Evolutionary conservation across 2,329 filamentous ascomycete species (phyloP).

Genomic region (Pseudopyricularia javanii): DNA sequence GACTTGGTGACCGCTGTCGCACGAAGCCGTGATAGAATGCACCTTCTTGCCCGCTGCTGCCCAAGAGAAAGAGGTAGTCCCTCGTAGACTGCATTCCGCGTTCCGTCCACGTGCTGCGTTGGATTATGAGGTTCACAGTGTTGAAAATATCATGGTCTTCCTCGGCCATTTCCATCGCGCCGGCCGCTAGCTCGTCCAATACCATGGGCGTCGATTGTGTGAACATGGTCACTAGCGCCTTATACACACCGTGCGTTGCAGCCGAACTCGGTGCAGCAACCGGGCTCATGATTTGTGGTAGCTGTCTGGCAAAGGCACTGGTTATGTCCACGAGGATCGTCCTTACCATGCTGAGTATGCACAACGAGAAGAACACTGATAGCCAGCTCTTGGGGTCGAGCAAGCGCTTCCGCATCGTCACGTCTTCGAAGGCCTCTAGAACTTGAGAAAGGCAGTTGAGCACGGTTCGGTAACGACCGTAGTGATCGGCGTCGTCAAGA

Average conservation of each 20-base stretch:
- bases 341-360: slow-evolving; percentile 44
- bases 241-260: slow-evolving; percentile 35
- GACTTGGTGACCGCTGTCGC: slow-evolving; percentile 21
- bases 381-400: slow-evolving; percentile 33
- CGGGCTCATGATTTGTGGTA: slow-evolving; percentile 2
- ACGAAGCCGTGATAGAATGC: slow-evolving; percentile 27
- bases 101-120: slow-evolving; percentile 32
- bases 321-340: slow-evolving; percentile 37
- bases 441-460: slow-evolving; percentile 39
- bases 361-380: slow-evolving; percentile 40
- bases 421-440: slow-evolving; percentile 37
- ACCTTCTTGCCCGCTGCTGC: slow-evolving; percentile 26
- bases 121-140: slow-evolving; percentile 30
- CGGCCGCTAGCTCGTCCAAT: slow-evolving; percentile 26
- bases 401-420: slow-evolving; percentile 23
- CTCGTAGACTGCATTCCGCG: slow-evolving; percentile 31
- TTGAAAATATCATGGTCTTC: slow-evolving; percentile 32
- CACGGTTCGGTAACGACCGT: slow-evolving; percentile 33
- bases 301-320: slow-evolving; percentile 12
- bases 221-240: slow-evolving; percentile 37
- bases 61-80: slow-evolving; percentile 37
- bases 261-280: slow-evolving; percentile 14
- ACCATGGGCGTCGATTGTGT: slow-evolving; percentile 28
- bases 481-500: slow-evolving; percentile 31
- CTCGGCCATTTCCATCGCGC: slow-evolving; percentile 20